Base-by-base conservation (phyloP, 352 stramenopile genomes). In the Phytophthora fragariaefolia region DNA sequence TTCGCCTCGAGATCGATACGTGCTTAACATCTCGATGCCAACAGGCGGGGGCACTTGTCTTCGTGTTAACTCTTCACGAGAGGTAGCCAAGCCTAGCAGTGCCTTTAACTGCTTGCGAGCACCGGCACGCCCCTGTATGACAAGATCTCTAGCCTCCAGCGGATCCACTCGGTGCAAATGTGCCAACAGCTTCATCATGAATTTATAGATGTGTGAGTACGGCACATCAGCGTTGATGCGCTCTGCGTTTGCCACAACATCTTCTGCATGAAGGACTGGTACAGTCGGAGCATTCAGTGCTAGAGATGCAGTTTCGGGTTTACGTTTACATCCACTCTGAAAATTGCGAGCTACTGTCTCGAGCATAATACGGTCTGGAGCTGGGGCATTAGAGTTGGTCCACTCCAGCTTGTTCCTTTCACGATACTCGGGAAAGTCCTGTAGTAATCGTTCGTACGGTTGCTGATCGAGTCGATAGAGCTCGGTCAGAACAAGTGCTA, bases 401-500 rank as follows among this genome's bases (percentile, higher is more conserved):
- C 85, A 93, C 5, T 74, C 71, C 5, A 74, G 69, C 87, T 43
- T 90, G 10, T 69, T 69, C 12, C 53, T 52, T n/a, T 60, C 60
- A 9, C 81, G 73, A 58, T 90, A 90, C 43, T 90, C 76, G 0
- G 85, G 85, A 12, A 87, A 93, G 23, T 87, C 78, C 9, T 80
- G 68, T 27, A 93, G 53, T n/a, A 91, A 45, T 17, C 73, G 76
- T 43, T 93, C 82, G 47, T 90, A 91, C n/a, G 73, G 73, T 15
- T 73, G 56, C 23, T 83, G 55, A n/a, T 91, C 82, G 6, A 93
- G 63, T 9, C 84, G 77, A 46, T 91, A 93, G 24, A 93, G 63
- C 53, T 93, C 83, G 0, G 73, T 71, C 3, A 77, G 67, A 2
- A 66, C 71, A 12, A 91, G 63, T 2, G 85, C 71, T 4, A 85